Percentiles rank a stretch among this genome's conserved stretches.
Evolutionary conservation across 192 early-diverging fungal species (phyloP).

Genomic region (Linnemannia zychae): DNA sequence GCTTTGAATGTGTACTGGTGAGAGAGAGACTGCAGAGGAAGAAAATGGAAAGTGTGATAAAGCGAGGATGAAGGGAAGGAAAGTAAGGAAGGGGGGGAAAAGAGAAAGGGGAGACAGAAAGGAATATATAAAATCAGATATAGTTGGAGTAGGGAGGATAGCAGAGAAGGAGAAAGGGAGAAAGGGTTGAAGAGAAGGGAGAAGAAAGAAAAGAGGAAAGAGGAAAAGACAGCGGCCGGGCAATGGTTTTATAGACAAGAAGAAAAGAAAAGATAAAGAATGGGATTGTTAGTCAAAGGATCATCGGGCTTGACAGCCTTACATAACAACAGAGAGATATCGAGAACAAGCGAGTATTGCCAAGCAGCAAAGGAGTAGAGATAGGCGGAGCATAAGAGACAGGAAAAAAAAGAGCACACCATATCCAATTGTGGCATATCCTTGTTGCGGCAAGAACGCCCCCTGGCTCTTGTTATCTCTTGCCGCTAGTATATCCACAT

Average conservation of each 20-base stretch:
- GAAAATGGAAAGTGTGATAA: slow-evolving; percentile 1
- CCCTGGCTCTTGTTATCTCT: neutral
- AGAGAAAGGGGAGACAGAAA: neutral
- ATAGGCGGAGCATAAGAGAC: neutral
- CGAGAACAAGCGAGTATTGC: neutral
- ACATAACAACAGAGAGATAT: neutral
- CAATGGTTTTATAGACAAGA: neutral
- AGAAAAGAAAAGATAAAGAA: neutral
- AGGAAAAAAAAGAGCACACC: neutral
- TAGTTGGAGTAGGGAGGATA: neutral
- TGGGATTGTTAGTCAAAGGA: neutral
- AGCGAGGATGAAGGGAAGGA: neutral
- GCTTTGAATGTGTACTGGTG: neutral
- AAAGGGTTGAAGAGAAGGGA: neutral
- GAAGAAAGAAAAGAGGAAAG: neutral
- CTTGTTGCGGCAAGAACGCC: neutral
- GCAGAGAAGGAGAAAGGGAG: slow-evolving; percentile 4
- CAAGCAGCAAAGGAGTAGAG: neutral
- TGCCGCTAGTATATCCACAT: neutral
- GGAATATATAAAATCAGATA: neutral
- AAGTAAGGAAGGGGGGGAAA: neutral
- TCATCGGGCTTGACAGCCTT: slow-evolving; percentile 6
- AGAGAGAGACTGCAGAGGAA: neutral
- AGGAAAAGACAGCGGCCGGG: neutral
- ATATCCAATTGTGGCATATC: neutral